Conservation (phyloP, 2,329 filamentous ascomycete species). For the Plectosphaerella cucumerina region DNA sequence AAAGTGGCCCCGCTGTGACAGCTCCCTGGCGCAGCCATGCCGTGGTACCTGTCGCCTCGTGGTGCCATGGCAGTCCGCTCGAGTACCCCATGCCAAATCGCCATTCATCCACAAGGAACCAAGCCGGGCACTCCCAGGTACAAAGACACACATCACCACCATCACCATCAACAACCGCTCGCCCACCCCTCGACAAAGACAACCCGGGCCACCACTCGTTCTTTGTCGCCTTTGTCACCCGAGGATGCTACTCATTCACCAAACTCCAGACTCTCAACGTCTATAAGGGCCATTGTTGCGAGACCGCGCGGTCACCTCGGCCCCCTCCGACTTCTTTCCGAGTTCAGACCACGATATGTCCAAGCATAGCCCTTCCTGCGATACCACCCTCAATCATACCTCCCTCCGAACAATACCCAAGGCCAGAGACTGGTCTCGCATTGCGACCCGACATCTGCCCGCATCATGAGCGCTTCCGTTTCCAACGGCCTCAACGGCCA, state of each 20-base stretch:
- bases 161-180: no score
- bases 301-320: conserved; percentile 47
- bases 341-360: background rate
- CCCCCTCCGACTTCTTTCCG: background rate
- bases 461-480: background rate
- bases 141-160: no score
- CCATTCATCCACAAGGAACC: no score
- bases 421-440: background rate
- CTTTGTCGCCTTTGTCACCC: background rate
- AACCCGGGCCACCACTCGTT: background rate
- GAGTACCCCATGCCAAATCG: no score
- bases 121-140: no score
- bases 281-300: conserved; percentile 38
- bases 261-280: background rate
- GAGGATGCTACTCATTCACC: background rate
- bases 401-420: background rate
- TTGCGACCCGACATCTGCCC: background rate
- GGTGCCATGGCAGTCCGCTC: no score
- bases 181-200: background rate
- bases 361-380: background rate
- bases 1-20: background rate
- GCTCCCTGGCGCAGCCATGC: background rate
- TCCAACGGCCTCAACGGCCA: background rate
- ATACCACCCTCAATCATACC: background rate
- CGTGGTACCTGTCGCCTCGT: no score